Conservation (phyloP, 2,329 filamentous ascomycete species). For the Pseudogymnoascus sp. region DNA sequence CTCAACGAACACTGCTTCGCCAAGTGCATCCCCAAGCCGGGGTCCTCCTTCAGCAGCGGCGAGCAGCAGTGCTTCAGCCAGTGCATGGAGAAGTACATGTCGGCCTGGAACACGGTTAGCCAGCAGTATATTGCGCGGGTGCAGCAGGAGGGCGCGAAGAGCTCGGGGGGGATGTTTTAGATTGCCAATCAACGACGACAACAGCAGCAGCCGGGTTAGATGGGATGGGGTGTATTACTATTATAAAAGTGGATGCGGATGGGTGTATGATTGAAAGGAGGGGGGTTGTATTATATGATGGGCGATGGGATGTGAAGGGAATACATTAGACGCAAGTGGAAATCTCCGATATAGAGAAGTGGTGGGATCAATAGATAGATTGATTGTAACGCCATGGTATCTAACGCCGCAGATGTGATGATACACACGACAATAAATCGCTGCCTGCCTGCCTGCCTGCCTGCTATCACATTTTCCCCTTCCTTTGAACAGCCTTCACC, state of each 20-base stretch:
- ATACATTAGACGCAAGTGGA: neutral
- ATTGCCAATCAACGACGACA: too few species aligned
- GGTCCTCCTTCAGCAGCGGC: conserved; percentile 55
- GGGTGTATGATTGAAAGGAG: neutral
- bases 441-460: neutral
- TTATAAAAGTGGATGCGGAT: neutral
- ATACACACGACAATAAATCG: neutral
- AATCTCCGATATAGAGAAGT: neutral
- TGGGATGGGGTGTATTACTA: neutral
- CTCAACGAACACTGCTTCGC: conserved; percentile 77
- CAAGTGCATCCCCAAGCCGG: conserved; percentile 65
- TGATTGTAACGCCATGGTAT: conserved; percentile 5
- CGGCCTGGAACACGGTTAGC: conserved; percentile 69
- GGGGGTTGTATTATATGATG: neutral
- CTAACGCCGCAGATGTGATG: neutral
- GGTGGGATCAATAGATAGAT: neutral
- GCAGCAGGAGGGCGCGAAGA: conserved; percentile 25
- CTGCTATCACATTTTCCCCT: neutral
- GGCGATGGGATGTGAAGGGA: neutral
- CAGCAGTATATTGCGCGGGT: conserved; percentile 51
- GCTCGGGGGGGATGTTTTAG: conserved; percentile 13
- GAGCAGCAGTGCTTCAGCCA: conserved; percentile 65
- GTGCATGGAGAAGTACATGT: conserved; percentile 83
- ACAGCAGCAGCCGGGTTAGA: neutral
- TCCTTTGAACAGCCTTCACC: neutral